phyloP scores from a whole-genome alignment of 2,329 filamentous ascomycete genomes.

The Paraphaeosphaeria minitans region DNA sequence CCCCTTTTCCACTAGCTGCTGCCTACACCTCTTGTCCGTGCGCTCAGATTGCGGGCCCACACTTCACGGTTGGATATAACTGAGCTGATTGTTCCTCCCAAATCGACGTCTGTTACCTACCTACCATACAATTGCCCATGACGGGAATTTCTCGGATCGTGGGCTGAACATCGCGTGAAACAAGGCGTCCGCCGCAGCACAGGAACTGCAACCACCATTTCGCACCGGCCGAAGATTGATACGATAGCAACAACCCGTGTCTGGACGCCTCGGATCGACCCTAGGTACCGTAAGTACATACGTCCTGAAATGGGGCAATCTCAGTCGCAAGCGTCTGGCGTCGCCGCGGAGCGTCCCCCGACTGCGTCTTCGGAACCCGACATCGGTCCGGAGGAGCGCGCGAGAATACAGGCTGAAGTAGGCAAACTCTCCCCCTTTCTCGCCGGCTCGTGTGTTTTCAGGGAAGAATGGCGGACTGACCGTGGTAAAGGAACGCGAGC shows the following conservation, averaged over 20 bases:
- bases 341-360: conserved; percentile 10
- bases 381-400: conserved; percentile 30
- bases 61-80: too few relatives aligned
- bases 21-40: not conserved
- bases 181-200: too few relatives aligned
- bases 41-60: too few relatives aligned
- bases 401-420: conserved; percentile 32
- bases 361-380: conserved; percentile 26
- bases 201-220: too few relatives aligned
- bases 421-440: not conserved
- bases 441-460: not conserved
- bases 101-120: too few relatives aligned
- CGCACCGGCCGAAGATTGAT: too few relatives aligned
- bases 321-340: conserved; percentile 26
- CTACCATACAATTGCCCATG: too few relatives aligned
- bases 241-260: too few relatives aligned
- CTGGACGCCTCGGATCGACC: not conserved
- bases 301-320: conserved; percentile 35
- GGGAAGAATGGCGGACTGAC: not conserved
- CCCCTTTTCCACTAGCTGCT: not conserved
- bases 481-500: conserved; percentile 34
- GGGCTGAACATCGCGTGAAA: not conserved
- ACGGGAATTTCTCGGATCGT: not conserved
- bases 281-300: not conserved
- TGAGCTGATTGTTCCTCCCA: too few relatives aligned